phyloP scores from a whole-genome alignment of 2,329 filamentous ascomycete species.

The Fusarium drepaniforme region DNA sequence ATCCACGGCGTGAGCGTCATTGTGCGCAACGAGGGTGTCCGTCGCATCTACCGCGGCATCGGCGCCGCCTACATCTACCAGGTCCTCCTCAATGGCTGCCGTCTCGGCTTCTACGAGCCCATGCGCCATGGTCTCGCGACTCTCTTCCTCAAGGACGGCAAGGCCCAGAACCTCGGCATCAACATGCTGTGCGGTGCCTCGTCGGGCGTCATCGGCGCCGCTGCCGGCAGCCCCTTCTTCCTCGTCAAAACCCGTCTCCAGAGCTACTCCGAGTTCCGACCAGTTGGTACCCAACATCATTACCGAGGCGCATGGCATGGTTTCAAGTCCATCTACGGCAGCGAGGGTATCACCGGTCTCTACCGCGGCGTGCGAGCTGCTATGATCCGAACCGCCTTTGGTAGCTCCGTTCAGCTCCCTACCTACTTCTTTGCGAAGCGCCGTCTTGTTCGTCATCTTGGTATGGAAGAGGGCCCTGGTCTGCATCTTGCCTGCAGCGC shows the following conservation, averaged over 20 bases:
- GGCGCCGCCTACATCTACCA: slow-evolving; percentile 97
- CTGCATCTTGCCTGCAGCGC: slow-evolving; percentile 91
- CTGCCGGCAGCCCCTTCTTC: slow-evolving; percentile 96
- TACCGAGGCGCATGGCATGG: slow-evolving; percentile 91
- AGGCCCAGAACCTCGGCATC: slow-evolving; percentile 86
- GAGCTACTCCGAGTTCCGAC: slow-evolving; percentile 91
- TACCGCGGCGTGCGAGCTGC: slow-evolving; percentile 93
- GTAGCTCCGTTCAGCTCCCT: slow-evolving; percentile 94
- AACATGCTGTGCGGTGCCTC: slow-evolving; percentile 94
- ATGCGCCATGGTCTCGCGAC: slow-evolving; percentile 80
- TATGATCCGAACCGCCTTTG: slow-evolving; percentile 96
- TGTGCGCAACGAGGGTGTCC: slow-evolving; percentile 87
- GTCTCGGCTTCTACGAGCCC: slow-evolving; percentile 97
- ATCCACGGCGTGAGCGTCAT: slow-evolving; percentile 93
- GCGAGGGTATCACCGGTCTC: slow-evolving; percentile 83
- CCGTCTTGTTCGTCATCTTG: slow-evolving; percentile 82
- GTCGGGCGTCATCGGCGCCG: slow-evolving; percentile 91
- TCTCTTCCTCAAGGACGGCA: slow-evolving; percentile 77
- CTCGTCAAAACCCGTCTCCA: slow-evolving; percentile 96
- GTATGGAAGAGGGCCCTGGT: slow-evolving; percentile 90
- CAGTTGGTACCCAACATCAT: slow-evolving; percentile 95
- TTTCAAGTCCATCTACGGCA: slow-evolving; percentile 79
- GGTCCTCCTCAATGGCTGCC: slow-evolving; percentile 94
- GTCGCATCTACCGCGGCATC: slow-evolving; percentile 88
- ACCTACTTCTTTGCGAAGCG: slow-evolving; percentile 99